Evolutionary conservation across 2,329 filamentous ascomycete species (phyloP).

Genomic region (Daldinia sp.): DNA sequence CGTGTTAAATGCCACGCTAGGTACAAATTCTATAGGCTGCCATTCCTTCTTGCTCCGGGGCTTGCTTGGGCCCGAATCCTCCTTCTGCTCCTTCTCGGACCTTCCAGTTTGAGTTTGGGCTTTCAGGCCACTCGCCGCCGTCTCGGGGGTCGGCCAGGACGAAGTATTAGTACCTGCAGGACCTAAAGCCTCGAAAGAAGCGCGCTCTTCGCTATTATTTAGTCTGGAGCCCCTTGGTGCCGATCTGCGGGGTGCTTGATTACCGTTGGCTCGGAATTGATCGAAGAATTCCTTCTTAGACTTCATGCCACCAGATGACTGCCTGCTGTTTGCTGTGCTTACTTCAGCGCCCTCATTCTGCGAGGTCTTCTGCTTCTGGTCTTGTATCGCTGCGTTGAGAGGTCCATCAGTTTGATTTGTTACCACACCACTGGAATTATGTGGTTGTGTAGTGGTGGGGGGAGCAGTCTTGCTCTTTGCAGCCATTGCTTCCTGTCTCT

Average conservation of each 20-base stretch:
- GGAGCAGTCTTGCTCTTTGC: constrained; percentile 58
- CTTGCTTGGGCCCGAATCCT: constrained; percentile 58
- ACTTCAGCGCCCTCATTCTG: constrained; percentile 41
- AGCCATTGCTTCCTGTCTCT: constrained; percentile 73
- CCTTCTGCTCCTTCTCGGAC: constrained; percentile 67
- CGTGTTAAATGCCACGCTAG: constrained; percentile 86
- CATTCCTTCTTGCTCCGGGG: constrained; percentile 80
- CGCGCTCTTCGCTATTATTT: constrained; percentile 54
- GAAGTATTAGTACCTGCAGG: constrained; percentile 79
- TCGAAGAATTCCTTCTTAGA: constrained; percentile 57
- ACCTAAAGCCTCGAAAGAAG: constrained; percentile 55
- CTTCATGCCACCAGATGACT: constrained; percentile 51
- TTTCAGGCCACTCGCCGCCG: constrained; percentile 77
- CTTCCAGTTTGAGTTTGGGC: constrained; percentile 74
- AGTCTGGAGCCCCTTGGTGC: constrained; percentile 56
- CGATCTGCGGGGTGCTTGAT: constrained; percentile 51
- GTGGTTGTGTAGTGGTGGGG: constrained; percentile 27
- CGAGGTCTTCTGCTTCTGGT: constrained; percentile 34
- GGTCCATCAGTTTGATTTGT: not conserved
- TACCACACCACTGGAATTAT: constrained; percentile 36
- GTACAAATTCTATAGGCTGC: constrained; percentile 83
- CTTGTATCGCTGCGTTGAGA: constrained; percentile 17
- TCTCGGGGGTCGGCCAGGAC: constrained; percentile 91
- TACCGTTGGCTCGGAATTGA: constrained; percentile 50
- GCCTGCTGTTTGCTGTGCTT: constrained; percentile 31